Evolutionary conservation across 1,139 yeast species (phyloP).

Genomic region (Debaryomyces coudertii): DNA sequence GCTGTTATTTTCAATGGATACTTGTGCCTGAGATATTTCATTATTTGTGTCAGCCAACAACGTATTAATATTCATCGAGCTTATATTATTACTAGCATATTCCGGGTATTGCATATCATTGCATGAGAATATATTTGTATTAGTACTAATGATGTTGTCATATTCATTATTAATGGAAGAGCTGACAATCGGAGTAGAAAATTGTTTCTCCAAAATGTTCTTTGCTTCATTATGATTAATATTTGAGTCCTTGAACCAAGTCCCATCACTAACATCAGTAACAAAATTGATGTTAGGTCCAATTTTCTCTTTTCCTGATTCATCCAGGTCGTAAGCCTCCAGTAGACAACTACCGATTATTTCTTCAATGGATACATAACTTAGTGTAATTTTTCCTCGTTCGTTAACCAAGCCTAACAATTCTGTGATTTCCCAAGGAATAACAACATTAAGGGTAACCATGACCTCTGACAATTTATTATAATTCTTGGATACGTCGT

Average conservation of each 20-base stretch:
- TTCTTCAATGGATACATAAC: slow-evolving; percentile 64
- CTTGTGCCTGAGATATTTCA: neutral
- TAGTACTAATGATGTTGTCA: neutral
- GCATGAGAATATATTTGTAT: neutral
- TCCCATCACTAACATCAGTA: neutral
- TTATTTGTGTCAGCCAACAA: slow-evolving; percentile 4
- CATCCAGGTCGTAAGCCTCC: slow-evolving; percentile 28
- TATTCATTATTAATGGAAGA: neutral
- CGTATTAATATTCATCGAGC: slow-evolving; percentile 7
- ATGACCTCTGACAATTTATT: slow-evolving; percentile 46
- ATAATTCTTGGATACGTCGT: slow-evolving; percentile 32
- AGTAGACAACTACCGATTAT: slow-evolving; percentile 64
- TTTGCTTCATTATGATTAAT: neutral
- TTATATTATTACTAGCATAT: neutral
- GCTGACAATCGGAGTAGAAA: neutral
- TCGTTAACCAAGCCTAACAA: slow-evolving; percentile 61
- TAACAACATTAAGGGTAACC: slow-evolving; percentile 47
- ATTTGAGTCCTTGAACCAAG: slow-evolving; percentile 6
- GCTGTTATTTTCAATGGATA: neutral
- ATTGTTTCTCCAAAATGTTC: neutral
- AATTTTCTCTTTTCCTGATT: slow-evolving; percentile 16
- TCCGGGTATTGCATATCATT: slow-evolving; percentile 7
- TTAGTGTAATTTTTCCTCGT: slow-evolving; percentile 54
- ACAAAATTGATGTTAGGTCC: neutral
- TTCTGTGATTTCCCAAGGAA: slow-evolving; percentile 63